Percentiles rank a stretch among this genome's conserved stretches.
Conservation (phyloP, 2,329 filamentous ascomycete genomes). For the Fusarium sp. region DNA sequence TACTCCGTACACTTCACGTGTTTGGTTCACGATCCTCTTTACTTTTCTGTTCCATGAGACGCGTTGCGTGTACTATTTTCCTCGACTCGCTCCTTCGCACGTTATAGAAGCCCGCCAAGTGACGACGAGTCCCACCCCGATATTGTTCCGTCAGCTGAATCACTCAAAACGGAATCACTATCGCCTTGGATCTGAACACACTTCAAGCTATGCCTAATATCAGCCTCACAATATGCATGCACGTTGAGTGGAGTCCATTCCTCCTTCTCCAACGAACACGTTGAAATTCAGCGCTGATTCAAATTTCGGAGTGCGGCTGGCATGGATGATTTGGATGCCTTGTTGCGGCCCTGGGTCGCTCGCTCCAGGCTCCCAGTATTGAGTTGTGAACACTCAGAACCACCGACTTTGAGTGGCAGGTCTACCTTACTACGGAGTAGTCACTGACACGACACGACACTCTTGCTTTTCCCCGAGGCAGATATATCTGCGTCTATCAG, state of each 20-base stretch:
- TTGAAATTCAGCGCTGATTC: slow-evolving; percentile 25
- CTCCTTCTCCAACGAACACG: slow-evolving; percentile 23
- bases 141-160: not conserved
- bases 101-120: not conserved
- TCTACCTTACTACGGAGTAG: not conserved
- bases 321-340: slow-evolving; percentile 41
- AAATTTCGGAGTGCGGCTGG: slow-evolving; percentile 16
- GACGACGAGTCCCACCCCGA: not conserved
- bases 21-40: slow-evolving; percentile 14
- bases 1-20: slow-evolving; percentile 21
- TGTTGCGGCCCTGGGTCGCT: slow-evolving; percentile 27
- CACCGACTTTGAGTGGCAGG: slow-evolving; percentile 14
- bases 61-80: slow-evolving; percentile 14
- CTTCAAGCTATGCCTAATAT: slow-evolving; percentile 24
- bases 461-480: slow-evolving; percentile 1
- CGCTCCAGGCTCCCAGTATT: slow-evolving; percentile 20
- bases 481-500: slow-evolving; percentile 11
- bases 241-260: slow-evolving; percentile 38
- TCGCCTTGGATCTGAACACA: slow-evolving; percentile 6
- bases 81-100: not conserved
- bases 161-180: not conserved
- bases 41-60: not conserved
- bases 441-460: slow-evolving; percentile 8
- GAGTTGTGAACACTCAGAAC: slow-evolving; percentile 8
- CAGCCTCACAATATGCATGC: slow-evolving; percentile 29